Evolutionary conservation across 2,329 filamentous ascomycete species (phyloP).

Genomic region (Fusarium sp.): DNA sequence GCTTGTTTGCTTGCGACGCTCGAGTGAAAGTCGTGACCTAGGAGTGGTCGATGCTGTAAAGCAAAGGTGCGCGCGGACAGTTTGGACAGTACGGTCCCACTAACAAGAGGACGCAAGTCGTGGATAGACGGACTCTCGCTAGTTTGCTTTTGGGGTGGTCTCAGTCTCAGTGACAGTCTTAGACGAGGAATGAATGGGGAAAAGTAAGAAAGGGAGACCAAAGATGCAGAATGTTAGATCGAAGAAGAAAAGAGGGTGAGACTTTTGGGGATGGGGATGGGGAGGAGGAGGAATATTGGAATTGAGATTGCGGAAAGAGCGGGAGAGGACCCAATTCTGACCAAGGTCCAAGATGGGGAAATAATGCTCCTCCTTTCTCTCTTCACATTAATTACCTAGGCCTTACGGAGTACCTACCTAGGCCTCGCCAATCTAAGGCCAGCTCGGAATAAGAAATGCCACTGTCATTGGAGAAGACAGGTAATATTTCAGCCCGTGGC

Average conservation of each 20-base stretch:
- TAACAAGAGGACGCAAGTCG: not conserved
- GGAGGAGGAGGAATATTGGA: conserved; percentile 7
- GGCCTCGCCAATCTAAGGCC: conserved; percentile 27
- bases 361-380: conserved; percentile 13
- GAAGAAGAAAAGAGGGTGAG: conserved; percentile 7
- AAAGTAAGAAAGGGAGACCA: not conserved
- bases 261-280: conserved; percentile 2
- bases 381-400: conserved; percentile 20
- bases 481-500: conserved; percentile 1
- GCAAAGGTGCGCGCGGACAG: conserved; percentile 1
- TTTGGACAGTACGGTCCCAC: conserved; percentile 7
- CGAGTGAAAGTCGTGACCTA: conserved; percentile 19
- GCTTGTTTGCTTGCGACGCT: conserved; percentile 23
- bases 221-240: conserved; percentile 9
- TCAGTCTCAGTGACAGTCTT: conserved; percentile 20
- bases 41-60: conserved; percentile 31
- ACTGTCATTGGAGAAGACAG: conserved; percentile 12
- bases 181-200: conserved; percentile 21
- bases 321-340: conserved; percentile 23
- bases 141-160: conserved; percentile 18
- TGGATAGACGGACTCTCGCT: conserved; percentile 1
- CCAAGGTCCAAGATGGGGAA: conserved; percentile 28
- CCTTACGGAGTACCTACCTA: too few relatives aligned
- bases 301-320: conserved; percentile 27
- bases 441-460: conserved; percentile 2